Conservation (phyloP, 2,329 filamentous ascomycete species). For the Colletotrichum cereale region DNA sequence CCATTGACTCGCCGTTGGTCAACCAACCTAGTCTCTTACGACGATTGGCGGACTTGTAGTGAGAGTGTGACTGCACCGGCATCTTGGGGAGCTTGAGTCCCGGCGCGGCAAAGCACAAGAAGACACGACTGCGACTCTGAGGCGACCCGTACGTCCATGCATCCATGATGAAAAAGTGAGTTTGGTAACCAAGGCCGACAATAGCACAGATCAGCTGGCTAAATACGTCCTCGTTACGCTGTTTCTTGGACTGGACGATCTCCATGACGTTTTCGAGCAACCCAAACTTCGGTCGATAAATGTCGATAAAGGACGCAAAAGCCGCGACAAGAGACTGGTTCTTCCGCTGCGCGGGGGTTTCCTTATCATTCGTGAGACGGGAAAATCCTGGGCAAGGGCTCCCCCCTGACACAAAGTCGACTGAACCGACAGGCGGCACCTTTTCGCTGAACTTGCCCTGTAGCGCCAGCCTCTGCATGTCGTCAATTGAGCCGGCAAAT, state of each 20-base stretch:
- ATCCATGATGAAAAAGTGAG: slow-evolving; percentile 75
- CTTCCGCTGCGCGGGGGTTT: slow-evolving; percentile 67
- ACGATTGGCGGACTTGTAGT: slow-evolving; percentile 54
- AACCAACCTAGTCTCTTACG: slow-evolving; percentile 65
- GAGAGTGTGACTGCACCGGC: slow-evolving; percentile 73
- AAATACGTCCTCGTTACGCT: slow-evolving; percentile 72
- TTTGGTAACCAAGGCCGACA: slow-evolving; percentile 83
- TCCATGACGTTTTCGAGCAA: slow-evolving; percentile 81
- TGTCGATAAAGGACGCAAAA: slow-evolving; percentile 79
- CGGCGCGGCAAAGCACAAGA: slow-evolving; percentile 79
- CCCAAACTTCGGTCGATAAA: slow-evolving; percentile 81
- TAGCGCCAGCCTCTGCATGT: slow-evolving; percentile 70
- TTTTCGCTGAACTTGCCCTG: slow-evolving; percentile 58
- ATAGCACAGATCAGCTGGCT: slow-evolving; percentile 80
- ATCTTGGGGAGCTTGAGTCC: slow-evolving; percentile 67
- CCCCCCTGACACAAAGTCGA: slow-evolving; percentile 79
- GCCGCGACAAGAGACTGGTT: slow-evolving; percentile 85
- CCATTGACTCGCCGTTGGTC: slow-evolving; percentile 71
- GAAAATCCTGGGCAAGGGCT: slow-evolving; percentile 86
- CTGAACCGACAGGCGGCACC: slow-evolving; percentile 70
- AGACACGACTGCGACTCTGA: slow-evolving; percentile 76
- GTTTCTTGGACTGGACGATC: slow-evolving; percentile 67
- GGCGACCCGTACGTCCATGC: slow-evolving; percentile 76
- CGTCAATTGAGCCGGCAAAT: slow-evolving; percentile 80
- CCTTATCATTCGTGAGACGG: slow-evolving; percentile 68